Evolutionary conservation across 768 basidiomycete species (phyloP).

Genomic region (Cyclocybe aegerita): DNA sequence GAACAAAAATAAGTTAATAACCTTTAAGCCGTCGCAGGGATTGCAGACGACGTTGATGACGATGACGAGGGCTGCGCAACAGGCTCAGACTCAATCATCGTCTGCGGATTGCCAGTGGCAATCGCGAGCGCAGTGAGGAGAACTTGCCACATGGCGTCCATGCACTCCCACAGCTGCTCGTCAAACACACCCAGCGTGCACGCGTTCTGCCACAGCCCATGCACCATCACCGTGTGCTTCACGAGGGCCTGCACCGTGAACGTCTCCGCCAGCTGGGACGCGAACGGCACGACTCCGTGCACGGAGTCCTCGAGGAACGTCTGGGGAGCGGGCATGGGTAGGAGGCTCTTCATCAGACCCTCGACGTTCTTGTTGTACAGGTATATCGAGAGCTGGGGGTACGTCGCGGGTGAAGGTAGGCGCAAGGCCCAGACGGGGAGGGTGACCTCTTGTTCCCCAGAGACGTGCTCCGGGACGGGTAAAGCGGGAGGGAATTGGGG

Average conservation of each 20-base stretch:
- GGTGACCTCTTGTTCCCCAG: constrained; percentile 32
- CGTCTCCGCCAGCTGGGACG: constrained; percentile 34
- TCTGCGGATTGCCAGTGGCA: constrained; percentile 37
- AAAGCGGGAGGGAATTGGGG: constrained; percentile 48
- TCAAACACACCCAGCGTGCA: constrained; percentile 71
- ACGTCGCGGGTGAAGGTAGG: constrained; percentile 63
- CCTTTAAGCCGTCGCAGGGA: too few relatives aligned
- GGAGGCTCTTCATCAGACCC: constrained; percentile 51
- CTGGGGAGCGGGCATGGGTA: constrained; percentile 34
- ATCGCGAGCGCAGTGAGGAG: constrained; percentile 60
- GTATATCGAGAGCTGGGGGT: constrained; percentile 58
- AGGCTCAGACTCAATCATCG: constrained; percentile 7
- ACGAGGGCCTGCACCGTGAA: constrained; percentile 49
- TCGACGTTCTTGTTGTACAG: constrained; percentile 62
- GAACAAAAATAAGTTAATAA: too few relatives aligned
- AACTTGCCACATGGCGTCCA: constrained; percentile 70
- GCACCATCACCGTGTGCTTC: constrained; percentile 45
- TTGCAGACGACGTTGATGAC: too few relatives aligned
- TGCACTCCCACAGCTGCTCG: constrained; percentile 60
- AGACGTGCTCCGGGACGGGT: constrained; percentile 24
- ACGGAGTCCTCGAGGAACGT: constrained; percentile 26
- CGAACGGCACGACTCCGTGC: constrained; percentile 21
- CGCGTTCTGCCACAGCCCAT: constrained; percentile 73
- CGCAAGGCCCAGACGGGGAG: constrained; percentile 64
- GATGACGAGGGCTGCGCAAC: too few relatives aligned